Evolutionary conservation across 23 red algal species (phyloP).

Genomic region (Chondrus crispus): DNA sequence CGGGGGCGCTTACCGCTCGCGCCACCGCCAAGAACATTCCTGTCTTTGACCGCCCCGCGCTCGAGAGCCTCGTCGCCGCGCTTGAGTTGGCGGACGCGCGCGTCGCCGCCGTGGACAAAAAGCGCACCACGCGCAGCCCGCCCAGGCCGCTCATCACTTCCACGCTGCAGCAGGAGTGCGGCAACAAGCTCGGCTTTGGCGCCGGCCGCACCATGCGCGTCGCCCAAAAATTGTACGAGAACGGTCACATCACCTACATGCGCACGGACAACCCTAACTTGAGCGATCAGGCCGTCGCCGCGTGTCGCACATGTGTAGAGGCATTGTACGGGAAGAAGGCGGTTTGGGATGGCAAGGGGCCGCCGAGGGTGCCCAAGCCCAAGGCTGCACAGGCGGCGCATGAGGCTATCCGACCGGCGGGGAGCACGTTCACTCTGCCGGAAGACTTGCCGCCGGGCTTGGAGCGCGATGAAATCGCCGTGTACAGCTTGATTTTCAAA

Average conservation of each 20-base stretch:
- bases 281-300: constrained; percentile 69
- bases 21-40: not conserved
- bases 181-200: constrained; percentile 66
- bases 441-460: constrained; percentile 42
- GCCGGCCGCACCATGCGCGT: constrained; percentile 80
- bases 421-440: constrained; percentile 65
- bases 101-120: constrained; percentile 17
- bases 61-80: constrained; percentile 7
- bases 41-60: constrained; percentile 10
- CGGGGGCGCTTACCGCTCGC: constrained; percentile 45
- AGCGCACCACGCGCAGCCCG: constrained; percentile 29
- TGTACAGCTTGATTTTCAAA: constrained; percentile 84
- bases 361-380: constrained; percentile 6
- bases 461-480: constrained; percentile 36
- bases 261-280: constrained; percentile 89
- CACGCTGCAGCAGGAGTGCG: constrained; percentile 92
- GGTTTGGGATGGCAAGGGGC: constrained; percentile 20
- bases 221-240: constrained; percentile 90
- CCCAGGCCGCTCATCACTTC: constrained; percentile 92
- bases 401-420: constrained; percentile 97
- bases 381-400: constrained; percentile 93
- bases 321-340: constrained; percentile 59
- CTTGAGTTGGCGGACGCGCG: constrained; percentile 9
- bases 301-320: constrained; percentile 51
- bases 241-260: constrained; percentile 97